Evolutionary conservation across 441 rosid genomes (phyloP).

Genomic region (Populus hybrid): DNA sequence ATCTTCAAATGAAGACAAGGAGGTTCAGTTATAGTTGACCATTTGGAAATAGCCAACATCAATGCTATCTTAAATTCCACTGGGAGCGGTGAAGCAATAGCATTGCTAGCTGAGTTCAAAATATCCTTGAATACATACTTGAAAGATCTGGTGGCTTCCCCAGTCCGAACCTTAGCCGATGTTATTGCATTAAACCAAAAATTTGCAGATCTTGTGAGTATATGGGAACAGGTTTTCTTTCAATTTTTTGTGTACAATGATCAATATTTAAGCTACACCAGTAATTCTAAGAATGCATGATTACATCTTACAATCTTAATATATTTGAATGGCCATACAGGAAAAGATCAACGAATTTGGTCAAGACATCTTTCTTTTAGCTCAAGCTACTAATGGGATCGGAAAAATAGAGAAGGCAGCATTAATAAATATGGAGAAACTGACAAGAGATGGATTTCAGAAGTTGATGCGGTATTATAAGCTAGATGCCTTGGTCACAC

Average conservation of each 20-base stretch:
- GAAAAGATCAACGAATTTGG: slow-evolving; percentile 46
- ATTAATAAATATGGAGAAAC: slow-evolving; percentile 22
- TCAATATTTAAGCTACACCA: background rate
- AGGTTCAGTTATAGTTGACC: slow-evolving; percentile 52
- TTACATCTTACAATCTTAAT: slow-evolving; percentile 10
- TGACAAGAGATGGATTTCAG: slow-evolving; percentile 46
- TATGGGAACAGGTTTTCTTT: background rate
- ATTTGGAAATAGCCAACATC: slow-evolving; percentile 42
- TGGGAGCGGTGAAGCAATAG: slow-evolving; percentile 41
- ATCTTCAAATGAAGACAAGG: slow-evolving; percentile 28
- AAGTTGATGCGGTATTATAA: slow-evolving; percentile 37
- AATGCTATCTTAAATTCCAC: slow-evolving; percentile 14
- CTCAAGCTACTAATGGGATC: slow-evolving; percentile 29
- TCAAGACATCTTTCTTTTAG: slow-evolving; percentile 36
- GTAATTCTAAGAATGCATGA: slow-evolving; percentile 25
- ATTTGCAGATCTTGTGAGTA: slow-evolving; percentile 42
- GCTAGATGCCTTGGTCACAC: slow-evolving; percentile 47
- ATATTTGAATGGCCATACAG: slow-evolving; percentile 24
- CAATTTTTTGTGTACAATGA: background rate
- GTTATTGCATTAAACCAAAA: slow-evolving; percentile 56
- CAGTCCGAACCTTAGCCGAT: slow-evolving; percentile 62
- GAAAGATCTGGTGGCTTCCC: slow-evolving; percentile 45
- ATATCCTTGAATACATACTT: slow-evolving; percentile 49
- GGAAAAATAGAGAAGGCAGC: slow-evolving; percentile 11
- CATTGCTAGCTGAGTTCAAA: slow-evolving; percentile 62